Evolutionary conservation across 2,329 filamentous ascomycete genomes (phyloP), one percentile per base, ranked within the genome.

Genomic region (Cryphonectria japonica): DNA sequence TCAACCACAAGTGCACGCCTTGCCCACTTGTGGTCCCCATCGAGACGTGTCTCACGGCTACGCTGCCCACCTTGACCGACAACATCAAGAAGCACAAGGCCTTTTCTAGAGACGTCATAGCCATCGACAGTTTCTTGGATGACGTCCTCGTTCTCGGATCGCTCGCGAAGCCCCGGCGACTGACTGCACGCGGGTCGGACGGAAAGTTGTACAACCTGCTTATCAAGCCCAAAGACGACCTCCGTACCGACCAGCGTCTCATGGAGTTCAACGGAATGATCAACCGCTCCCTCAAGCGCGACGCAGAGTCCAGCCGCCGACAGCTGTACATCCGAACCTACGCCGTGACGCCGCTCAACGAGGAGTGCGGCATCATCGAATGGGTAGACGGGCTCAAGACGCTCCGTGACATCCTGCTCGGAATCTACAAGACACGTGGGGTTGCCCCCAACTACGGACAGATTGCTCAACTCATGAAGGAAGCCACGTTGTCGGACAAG

Each of bases 201-300:
- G 96, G 97, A 9, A 92, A 92, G 71, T 87, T 87, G 26, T 99
- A 99, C 79, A 93, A 93, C 74, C 88, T 99, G 9, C 87, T 99
- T 69, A 97, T 97, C 84, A 99, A 99, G 78, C 97, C 96, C 11
- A 98, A 98, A 80, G 96, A 99, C 79, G 97, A 99, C 79, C 87
- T 99, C 34, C 92, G 96, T 66, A 99, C 97, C 75, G 97, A 99
- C 77, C 95, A 98, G 80, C 93, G 96, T 67, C 89, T 99, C 29
- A 99, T 99, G 95, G 97, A 99, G 79, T 99, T 99, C 85, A 99
- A 98, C 79, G 91, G 92, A 62, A 96, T 98, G 89, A 98, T 99
- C 84, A 99, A 99, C 79, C 89, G 96, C 71, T 94, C 95, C 2
- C 83, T 99, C 70, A 97, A 98, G 78, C 91, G 93, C 73, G 95